Conservation (phyloP, 2,329 filamentous ascomycete species). For the Plectosphaerella plurivora region DNA sequence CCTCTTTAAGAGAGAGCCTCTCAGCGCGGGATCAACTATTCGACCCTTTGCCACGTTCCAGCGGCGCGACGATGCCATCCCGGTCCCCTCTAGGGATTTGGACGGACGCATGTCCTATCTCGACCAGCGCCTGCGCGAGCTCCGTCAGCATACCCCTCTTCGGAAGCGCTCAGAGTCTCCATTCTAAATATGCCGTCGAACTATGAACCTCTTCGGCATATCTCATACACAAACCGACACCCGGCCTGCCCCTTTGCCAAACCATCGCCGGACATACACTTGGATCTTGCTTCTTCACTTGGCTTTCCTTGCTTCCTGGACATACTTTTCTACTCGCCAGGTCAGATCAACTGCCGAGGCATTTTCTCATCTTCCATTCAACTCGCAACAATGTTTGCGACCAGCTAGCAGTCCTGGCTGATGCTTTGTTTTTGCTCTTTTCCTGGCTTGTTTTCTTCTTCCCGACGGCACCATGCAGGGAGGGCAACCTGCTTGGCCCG, state of each 20-base stretch:
- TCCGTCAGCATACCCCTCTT: constrained; percentile 38
- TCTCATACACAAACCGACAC: neutral
- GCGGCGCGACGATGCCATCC: constrained; percentile 31
- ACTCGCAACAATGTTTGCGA: too few species aligned
- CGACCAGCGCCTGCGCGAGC: constrained; percentile 52
- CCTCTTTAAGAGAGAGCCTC: constrained; percentile 38
- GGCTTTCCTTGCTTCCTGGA: constrained; percentile 1
- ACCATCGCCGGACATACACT: too few species aligned
- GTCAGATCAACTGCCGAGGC: too few species aligned
- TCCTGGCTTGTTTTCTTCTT: too few species aligned
- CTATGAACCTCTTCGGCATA: neutral
- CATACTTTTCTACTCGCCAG: neutral
- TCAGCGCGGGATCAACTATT: constrained; percentile 39
- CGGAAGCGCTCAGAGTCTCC: constrained; percentile 46
- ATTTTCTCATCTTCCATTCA: too few species aligned
- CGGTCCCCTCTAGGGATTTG: constrained; percentile 36
- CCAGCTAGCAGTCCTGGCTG: too few species aligned
- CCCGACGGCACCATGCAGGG: too few species aligned
- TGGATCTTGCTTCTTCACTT: constrained; percentile 8
- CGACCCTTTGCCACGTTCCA: constrained; percentile 56
- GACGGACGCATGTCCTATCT: constrained; percentile 52
- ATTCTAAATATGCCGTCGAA: constrained; percentile 24
- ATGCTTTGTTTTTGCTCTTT: too few species aligned
- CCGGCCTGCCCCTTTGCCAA: neutral
- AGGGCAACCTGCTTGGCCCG: too few species aligned